These are phyloP conservation scores for Psilocybe tampanensis DNA, from an alignment of 768 basidiomycete genomes.

Conservation along the genomic window DNA sequence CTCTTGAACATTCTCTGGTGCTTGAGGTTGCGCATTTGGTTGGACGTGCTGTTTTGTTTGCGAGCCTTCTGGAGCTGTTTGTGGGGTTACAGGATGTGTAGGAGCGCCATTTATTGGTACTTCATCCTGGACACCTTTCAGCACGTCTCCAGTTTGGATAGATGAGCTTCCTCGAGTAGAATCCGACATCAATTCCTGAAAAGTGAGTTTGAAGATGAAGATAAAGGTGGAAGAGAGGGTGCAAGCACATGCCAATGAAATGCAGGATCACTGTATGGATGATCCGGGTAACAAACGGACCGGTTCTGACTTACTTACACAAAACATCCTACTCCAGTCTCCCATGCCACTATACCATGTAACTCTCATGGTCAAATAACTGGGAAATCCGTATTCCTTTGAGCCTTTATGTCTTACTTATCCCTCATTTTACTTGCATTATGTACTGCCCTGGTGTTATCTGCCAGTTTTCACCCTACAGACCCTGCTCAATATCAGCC, in stretches of 20 bases:
- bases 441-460: neutral
- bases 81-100: neutral
- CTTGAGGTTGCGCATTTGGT: neutral
- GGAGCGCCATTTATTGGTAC: neutral
- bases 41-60: neutral
- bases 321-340: no score
- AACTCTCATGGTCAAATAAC: neutral
- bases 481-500: slow-evolving; percentile 34
- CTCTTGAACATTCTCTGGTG: neutral
- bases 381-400: neutral
- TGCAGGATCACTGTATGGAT: neutral
- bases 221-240: neutral
- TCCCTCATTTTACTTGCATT: neutral
- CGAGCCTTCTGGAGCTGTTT: neutral
- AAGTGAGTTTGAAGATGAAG: neutral
- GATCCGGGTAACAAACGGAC: neutral
- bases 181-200: neutral
- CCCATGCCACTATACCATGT: neutral
- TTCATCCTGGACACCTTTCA: neutral
- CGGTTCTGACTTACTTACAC: neutral
- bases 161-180: neutral
- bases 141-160: neutral
- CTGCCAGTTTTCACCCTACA: slow-evolving; percentile 26
- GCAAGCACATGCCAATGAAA: neutral
- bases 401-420: neutral